Base-by-base conservation (phyloP, 2,329 filamentous ascomycete species). In the Teratosphaeria epicoccoides region DNA sequence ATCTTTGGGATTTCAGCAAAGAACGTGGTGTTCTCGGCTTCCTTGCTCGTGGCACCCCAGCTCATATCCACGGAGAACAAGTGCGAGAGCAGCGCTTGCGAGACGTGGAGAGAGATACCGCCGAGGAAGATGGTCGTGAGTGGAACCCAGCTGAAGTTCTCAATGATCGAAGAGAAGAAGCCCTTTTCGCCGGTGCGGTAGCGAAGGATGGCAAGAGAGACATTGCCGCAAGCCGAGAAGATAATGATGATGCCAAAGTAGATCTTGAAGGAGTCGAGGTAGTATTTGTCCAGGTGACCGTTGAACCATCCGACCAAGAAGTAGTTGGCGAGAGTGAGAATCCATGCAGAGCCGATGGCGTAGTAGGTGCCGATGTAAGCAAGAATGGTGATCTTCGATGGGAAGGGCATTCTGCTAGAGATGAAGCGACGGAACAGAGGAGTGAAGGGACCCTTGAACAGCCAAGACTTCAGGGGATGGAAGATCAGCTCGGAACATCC, bases 401-500 rank as follows among this genome's bases (percentile, higher is more conserved):
- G 85, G 55, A 88, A 78, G 12, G 82, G 82, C 63, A 89, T 89
- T 66, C 79, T 81, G 59, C 83, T 88, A 65, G 76, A 78, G 50
- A 90, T 68, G 72, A 93, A 91, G 51, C 72, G 76, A 55, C 82
- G 78, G 77, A 91, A 91, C 4, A 91, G 77, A 22, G 83, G 82
- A 3, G 87, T 91, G 66, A 91, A 87, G 24, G 87, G 87, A 0
- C 87, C 87, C 14, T 76, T 79, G 65, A 76, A 82, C 44, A 81
- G 67, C 87, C 87, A 91, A 59, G 81, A 82, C 54, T 79, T 78
- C 54, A 91, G 73, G 2, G 87, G 87, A 64, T 91, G 79, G 73
- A 93, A 91, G 52, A 91, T 76, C 52, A 91, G 75, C 71, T 90
- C 87, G 66, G 86, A 87, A 70, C 87, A 90, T 33, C 87, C 86